Conservation (phyloP, 176 grass and related monocot genomes). For the Triticum monococcum region DNA sequence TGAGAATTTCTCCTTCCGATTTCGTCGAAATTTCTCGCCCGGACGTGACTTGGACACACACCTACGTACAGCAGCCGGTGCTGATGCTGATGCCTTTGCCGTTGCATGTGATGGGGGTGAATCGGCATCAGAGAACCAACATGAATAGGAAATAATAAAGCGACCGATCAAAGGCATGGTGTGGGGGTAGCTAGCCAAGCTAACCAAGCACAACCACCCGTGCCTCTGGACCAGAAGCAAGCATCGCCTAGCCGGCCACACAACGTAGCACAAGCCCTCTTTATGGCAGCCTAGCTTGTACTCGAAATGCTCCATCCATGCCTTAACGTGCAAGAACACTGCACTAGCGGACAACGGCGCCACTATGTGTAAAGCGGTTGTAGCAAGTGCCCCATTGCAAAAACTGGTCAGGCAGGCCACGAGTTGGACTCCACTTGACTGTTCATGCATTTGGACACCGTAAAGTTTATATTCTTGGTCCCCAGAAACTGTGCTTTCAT, state of each 20-base stretch:
- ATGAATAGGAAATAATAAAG: not conserved
- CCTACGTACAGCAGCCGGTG: not conserved
- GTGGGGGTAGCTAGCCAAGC: not conserved
- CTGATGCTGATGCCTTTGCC: not conserved
- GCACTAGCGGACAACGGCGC: not conserved
- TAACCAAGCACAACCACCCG: not conserved
- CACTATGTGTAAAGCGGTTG: not conserved
- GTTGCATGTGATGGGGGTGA: not conserved
- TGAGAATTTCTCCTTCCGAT: not conserved
- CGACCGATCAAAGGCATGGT: not conserved
- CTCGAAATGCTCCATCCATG: slow-evolving; percentile 16
- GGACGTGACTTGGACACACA: not conserved
- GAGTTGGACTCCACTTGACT: slow-evolving; percentile 25
- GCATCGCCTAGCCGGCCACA: not conserved
- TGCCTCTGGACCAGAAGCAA: slow-evolving; percentile 49
- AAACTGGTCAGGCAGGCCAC: not conserved
- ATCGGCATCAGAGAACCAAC: not conserved
- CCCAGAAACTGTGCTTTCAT: not conserved
- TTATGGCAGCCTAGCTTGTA: slow-evolving; percentile 27
- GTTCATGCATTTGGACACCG: not conserved
- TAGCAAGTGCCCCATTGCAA: not conserved
- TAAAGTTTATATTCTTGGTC: not conserved
- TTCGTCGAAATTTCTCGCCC: not conserved
- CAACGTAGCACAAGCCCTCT: slow-evolving; percentile 17
- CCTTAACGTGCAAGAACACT: slow-evolving; percentile 31